phyloP scores from a whole-genome alignment of 495 filamentous ascomycete species.

The Penicillium cosmopolitanum region DNA sequence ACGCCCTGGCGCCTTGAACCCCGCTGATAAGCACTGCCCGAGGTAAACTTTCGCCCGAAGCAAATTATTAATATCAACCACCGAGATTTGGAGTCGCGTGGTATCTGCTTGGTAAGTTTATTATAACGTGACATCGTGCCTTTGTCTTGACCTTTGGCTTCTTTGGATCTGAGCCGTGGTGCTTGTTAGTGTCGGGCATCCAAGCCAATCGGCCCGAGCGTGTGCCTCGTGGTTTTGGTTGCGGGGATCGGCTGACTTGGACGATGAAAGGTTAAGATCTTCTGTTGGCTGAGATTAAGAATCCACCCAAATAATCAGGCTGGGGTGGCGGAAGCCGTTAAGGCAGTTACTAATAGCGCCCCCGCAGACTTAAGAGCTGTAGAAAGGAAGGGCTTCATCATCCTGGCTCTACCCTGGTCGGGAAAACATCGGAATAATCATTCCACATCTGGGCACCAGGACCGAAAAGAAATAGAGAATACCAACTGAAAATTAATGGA shows the following conservation, averaged over 20 bases:
- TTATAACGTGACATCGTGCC: constrained; percentile 2
- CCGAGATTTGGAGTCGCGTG: constrained; percentile 5
- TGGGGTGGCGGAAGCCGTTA: neutral
- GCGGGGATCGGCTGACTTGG: neutral
- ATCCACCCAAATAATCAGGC: neutral
- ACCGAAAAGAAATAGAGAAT: too few species aligned
- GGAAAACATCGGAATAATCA: too few species aligned
- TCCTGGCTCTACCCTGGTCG: too few species aligned
- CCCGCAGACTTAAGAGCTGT: too few species aligned
- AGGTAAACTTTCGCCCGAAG: constrained; percentile 2
- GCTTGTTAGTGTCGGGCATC: neutral
- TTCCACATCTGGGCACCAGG: too few species aligned
- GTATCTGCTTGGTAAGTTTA: neutral
- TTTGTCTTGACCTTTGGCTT: neutral
- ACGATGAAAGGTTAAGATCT: too few species aligned
- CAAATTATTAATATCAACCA: constrained; percentile 4
- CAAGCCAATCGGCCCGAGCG: neutral
- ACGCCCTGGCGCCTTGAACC: neutral
- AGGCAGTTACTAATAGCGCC: too few species aligned
- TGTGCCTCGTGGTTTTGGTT: neutral
- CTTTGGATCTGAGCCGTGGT: neutral
- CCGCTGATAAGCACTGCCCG: constrained; percentile 5
- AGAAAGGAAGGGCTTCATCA: too few species aligned
- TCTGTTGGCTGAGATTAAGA: too few species aligned
- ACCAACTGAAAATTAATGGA: too few species aligned